phyloP scores from a whole-genome alignment of 2,329 filamentous ascomycete genomes.

The Penicillium sp. region DNA sequence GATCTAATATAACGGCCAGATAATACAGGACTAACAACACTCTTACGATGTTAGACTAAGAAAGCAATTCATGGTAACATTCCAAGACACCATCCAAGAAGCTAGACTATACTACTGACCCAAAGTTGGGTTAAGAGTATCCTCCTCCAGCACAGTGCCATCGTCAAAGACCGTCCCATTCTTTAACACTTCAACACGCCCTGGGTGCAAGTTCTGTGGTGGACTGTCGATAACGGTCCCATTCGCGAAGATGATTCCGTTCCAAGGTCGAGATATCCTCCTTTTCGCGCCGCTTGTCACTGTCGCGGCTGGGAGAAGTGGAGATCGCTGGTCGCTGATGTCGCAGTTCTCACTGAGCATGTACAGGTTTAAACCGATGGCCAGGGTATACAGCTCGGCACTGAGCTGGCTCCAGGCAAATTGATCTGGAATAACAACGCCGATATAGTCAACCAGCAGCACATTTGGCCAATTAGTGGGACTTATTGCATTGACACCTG shows the following conservation, averaged over 20 bases:
- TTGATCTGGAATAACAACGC: slow-evolving; percentile 14
- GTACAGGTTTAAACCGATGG: slow-evolving; percentile 20
- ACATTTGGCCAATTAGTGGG: slow-evolving; percentile 19
- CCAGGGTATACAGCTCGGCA: slow-evolving; percentile 19
- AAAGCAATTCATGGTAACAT: no score
- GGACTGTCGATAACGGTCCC: slow-evolving; percentile 16
- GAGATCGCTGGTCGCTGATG: slow-evolving; percentile 13
- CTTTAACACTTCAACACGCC: slow-evolving; percentile 12
- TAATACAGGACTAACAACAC: neutral
- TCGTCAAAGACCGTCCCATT: slow-evolving; percentile 18
- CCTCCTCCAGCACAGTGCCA: slow-evolving; percentile 13
- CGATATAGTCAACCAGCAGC: slow-evolving; percentile 17
- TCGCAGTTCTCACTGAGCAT: slow-evolving; percentile 23
- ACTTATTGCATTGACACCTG: slow-evolving; percentile 14
- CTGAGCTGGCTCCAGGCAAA: slow-evolving; percentile 16
- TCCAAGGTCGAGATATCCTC: slow-evolving; percentile 3
- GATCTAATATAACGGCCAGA: neutral
- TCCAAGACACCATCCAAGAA: neutral
- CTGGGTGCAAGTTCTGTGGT: slow-evolving; percentile 7
- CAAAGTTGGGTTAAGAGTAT: slow-evolving; percentile 7
- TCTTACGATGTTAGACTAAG: no score
- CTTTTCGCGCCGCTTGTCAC: neutral
- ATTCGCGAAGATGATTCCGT: slow-evolving; percentile 21
- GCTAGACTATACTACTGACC: neutral
- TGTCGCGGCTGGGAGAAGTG: slow-evolving; percentile 3